phyloP scores from a whole-genome alignment of 1,284 basidiomycete genomes.

The Ustilago loliicola region DNA sequence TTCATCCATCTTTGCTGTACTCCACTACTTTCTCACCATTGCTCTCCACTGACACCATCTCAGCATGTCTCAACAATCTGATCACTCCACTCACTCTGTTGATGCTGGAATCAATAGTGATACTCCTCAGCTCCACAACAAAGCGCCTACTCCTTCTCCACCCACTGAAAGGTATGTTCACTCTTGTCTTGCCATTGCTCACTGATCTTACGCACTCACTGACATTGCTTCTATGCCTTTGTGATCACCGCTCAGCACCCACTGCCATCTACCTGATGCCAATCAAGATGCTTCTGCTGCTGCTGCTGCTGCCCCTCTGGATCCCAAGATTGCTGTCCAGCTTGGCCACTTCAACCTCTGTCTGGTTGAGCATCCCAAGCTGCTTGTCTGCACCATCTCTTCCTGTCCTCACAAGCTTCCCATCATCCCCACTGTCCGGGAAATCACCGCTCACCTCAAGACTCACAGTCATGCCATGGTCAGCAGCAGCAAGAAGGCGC shows the following conservation, averaged over 20 bases:
- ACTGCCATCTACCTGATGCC: not conserved
- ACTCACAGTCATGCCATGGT: not conserved
- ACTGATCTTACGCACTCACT: not conserved
- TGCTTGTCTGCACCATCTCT: not conserved
- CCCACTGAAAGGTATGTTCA: not conserved
- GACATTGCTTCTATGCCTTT: not conserved
- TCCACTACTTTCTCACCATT: not conserved
- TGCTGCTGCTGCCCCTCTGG: not conserved
- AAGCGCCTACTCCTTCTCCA: not conserved
- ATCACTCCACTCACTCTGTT: not conserved
- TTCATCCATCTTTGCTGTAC: not conserved
- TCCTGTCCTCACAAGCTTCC: not conserved
- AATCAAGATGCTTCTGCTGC: not conserved
- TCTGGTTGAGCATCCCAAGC: not conserved
- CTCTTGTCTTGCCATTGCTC: not conserved
- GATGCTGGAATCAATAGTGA: not conserved
- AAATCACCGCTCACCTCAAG: not conserved
- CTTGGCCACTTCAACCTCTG: constrained; percentile 8
- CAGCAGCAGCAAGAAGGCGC: not conserved
- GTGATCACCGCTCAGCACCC: not conserved
- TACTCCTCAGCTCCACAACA: no score
- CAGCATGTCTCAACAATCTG: not conserved
- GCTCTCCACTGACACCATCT: not conserved
- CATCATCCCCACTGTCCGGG: not conserved
- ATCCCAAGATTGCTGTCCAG: not conserved